A percentile compares a stretch with the other conserved stretches of the same genome.
phyloP scores from a whole-genome alignment of 2,329 filamentous ascomycete species.

The Sordariomycetes sp. region DNA sequence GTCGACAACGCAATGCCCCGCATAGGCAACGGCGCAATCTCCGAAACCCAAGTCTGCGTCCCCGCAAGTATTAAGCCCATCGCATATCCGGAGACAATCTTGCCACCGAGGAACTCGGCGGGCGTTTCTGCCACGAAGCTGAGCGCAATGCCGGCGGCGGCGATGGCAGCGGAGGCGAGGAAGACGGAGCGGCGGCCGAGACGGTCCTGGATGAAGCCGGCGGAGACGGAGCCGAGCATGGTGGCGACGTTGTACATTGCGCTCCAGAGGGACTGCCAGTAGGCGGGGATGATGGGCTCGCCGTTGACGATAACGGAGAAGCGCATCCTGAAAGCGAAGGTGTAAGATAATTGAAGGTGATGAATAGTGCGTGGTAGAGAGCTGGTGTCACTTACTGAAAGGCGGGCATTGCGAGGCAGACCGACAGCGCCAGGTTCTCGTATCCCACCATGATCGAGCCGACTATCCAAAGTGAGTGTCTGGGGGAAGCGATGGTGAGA shows the following conservation, averaged over 20 bases:
- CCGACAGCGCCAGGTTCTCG: conserved; percentile 10
- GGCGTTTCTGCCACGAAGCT: conserved; percentile 9
- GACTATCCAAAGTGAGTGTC: background rate
- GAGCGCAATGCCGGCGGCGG: conserved; percentile 10
- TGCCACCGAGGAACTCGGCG: conserved; percentile 10
- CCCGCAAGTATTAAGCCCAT: conserved; percentile 10
- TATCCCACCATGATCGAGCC: conserved; percentile 8
- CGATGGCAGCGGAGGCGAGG: conserved; percentile 6
- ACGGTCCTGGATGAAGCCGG: conserved; percentile 11
- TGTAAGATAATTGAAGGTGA: background rate
- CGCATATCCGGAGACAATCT: conserved; percentile 12
- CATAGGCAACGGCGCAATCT: conserved; percentile 8
- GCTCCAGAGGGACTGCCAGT: conserved; percentile 14
- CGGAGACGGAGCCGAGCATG: conserved; percentile 9
- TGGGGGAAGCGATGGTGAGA: background rate
- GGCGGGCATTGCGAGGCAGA: conserved; percentile 11
- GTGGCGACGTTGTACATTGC: conserved; percentile 11
- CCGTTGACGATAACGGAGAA: conserved; percentile 7
- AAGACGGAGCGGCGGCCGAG: conserved; percentile 10
- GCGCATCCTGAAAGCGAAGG: conserved; percentile 7
- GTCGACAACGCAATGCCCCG: conserved; percentile 9
- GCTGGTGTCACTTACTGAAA: conserved; percentile 8
- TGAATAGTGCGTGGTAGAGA: background rate
- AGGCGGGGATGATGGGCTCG: conserved; percentile 11
- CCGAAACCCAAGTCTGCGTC: conserved; percentile 10